A percentile compares a stretch with the other conserved stretches of the same genome.
Evolutionary conservation across 2,329 filamentous ascomycete genomes (phyloP).

Genomic region (Epichloe elymi): DNA sequence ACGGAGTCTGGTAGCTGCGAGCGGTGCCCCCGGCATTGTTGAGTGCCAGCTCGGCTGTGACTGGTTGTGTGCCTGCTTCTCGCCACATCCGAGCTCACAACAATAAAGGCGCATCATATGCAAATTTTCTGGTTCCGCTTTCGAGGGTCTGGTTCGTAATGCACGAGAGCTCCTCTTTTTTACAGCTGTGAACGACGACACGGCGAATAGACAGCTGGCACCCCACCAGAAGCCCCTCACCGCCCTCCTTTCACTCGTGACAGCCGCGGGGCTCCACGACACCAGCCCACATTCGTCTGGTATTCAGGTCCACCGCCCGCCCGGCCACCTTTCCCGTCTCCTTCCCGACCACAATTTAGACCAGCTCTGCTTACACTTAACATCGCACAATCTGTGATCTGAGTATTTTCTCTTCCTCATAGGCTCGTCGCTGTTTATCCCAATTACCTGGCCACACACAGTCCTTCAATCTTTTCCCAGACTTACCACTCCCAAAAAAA

Average conservation of each 20-base stretch:
- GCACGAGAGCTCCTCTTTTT: background rate
- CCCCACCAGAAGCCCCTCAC: background rate
- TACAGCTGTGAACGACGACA: background rate
- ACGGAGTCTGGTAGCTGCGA: background rate
- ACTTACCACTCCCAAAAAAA: slow-evolving; percentile 2
- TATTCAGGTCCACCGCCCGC: slow-evolving; percentile 1
- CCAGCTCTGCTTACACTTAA: background rate
- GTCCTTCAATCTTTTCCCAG: slow-evolving; percentile 1
- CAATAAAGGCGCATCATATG: background rate
- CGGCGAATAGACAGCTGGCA: background rate
- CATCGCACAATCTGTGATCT: background rate
- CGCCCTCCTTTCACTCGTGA: background rate
- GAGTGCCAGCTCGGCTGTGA: background rate
- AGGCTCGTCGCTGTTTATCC: background rate
- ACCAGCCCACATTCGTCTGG: background rate
- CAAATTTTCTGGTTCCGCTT: background rate
- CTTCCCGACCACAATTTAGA: background rate
- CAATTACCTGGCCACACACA: background rate
- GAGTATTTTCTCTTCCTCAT: background rate
- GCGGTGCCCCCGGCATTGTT: background rate
- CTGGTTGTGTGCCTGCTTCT: background rate
- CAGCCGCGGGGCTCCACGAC: slow-evolving; percentile 2
- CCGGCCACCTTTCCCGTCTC: background rate
- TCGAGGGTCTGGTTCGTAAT: background rate
- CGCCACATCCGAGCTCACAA: background rate